Conservation (phyloP, 805 yeast genomes). For the Lipomyces yamanashiensis region DNA sequence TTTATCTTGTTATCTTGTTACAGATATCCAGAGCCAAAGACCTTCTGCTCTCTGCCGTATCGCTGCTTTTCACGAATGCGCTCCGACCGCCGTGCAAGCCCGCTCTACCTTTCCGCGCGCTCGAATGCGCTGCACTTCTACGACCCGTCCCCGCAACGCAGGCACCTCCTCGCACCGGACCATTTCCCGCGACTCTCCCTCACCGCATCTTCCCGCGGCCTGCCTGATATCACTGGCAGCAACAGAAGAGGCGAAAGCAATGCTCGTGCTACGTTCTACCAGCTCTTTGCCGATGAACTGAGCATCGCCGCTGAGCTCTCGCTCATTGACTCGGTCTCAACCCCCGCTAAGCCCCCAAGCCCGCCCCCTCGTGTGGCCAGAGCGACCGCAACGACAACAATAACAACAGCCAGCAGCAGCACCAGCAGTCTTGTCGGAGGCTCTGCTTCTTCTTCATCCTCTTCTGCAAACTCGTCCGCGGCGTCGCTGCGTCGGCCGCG, state of each 20-base stretch:
- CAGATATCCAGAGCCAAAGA: too few species aligned
- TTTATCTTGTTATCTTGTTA: background rate
- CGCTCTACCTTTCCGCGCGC: constrained; percentile 38
- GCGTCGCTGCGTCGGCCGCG: constrained; percentile 8
- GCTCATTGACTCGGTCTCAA: constrained; percentile 13
- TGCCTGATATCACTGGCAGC: background rate
- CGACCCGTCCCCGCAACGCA: constrained; percentile 35
- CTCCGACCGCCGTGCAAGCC: constrained; percentile 32
- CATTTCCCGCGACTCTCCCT: constrained; percentile 28
- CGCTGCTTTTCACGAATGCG: constrained; percentile 13
- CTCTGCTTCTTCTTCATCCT: background rate
- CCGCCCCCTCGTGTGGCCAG: background rate
- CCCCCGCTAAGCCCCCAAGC: constrained; percentile 21
- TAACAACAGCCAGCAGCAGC: background rate
- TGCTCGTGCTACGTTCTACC: constrained; percentile 27
- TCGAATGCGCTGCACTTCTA: constrained; percentile 38
- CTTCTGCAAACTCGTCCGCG: constrained; percentile 5
- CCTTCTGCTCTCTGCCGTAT: background rate
- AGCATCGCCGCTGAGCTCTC: constrained; percentile 28
- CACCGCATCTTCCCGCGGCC: constrained; percentile 5
- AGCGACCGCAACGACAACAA: background rate
- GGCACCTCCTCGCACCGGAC: constrained; percentile 27
- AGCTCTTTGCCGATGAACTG: constrained; percentile 27
- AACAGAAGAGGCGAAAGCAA: background rate
- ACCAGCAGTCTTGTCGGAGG: background rate